These are phyloP conservation scores for Russula compacta DNA, from an alignment of 768 basidiomycete genomes.

Conservation along the genomic window DNA sequence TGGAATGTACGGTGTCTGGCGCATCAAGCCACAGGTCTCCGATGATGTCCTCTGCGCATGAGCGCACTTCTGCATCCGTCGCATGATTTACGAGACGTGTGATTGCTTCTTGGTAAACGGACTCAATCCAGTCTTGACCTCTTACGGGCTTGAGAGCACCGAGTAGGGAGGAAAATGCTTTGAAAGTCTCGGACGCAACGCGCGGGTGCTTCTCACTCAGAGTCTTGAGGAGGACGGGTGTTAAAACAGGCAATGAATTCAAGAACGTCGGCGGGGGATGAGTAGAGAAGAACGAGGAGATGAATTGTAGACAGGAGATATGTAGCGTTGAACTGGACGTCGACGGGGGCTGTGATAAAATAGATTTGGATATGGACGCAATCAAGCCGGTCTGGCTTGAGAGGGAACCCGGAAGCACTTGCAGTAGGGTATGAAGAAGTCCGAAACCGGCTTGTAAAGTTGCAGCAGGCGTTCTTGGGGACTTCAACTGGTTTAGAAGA, in stretches of 20 bases:
- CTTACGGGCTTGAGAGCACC: slow-evolving; percentile 65
- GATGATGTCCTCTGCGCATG: slow-evolving; percentile 71
- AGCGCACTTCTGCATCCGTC: slow-evolving; percentile 86
- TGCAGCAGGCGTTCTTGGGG: slow-evolving; percentile 62
- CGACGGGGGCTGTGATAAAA: slow-evolving; percentile 58
- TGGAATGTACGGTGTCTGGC: slow-evolving; percentile 55
- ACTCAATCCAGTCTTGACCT: slow-evolving; percentile 54
- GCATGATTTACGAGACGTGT: slow-evolving; percentile 64
- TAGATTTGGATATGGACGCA: slow-evolving; percentile 50
- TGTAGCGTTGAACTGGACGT: slow-evolving; percentile 78
- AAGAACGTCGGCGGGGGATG: slow-evolving; percentile 54
- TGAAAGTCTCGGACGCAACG: slow-evolving; percentile 81
- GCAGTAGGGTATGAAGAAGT: slow-evolving; percentile 64
- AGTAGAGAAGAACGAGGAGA: slow-evolving; percentile 71
- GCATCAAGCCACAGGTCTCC: slow-evolving; percentile 86
- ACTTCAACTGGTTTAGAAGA: slow-evolving; percentile 78
- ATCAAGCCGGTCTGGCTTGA: slow-evolving; percentile 59
- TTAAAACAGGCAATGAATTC: slow-evolving; percentile 53
- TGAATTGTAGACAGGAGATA: slow-evolving; percentile 77
- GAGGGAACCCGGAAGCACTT: slow-evolving; percentile 77
- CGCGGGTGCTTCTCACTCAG: slow-evolving; percentile 81
- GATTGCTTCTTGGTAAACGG: slow-evolving; percentile 68
- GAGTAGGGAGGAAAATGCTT: slow-evolving; percentile 75
- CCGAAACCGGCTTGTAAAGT: slow-evolving; percentile 83
- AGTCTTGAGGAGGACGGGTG: slow-evolving; percentile 65